Conservation (phyloP, 495 filamentous ascomycete species). For the Penicillium bovifimosum region DNA sequence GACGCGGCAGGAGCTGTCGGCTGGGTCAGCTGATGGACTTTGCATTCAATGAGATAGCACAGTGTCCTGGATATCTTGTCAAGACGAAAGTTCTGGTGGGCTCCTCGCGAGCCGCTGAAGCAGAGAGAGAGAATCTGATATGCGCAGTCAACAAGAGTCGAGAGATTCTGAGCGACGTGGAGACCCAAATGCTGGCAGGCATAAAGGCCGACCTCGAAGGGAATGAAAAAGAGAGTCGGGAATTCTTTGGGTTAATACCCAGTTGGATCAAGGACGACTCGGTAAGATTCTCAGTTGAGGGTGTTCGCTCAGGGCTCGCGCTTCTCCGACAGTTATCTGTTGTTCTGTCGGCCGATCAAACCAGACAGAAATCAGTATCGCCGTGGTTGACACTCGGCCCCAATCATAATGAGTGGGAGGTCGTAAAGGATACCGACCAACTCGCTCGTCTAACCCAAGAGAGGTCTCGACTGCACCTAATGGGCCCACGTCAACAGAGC, state of each 20-base stretch:
- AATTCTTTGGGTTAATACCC: not conserved
- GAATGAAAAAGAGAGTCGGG: not conserved
- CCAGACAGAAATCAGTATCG: not conserved
- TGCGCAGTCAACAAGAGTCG: not conserved
- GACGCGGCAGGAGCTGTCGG: slow-evolving; percentile 8
- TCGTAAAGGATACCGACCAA: not conserved
- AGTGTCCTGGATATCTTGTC: slow-evolving; percentile 21
- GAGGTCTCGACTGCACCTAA: not conserved
- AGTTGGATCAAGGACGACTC: not conserved
- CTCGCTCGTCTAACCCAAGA: not conserved
- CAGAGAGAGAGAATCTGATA: not conserved
- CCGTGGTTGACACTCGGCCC: not conserved
- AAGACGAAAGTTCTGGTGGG: slow-evolving; percentile 11
- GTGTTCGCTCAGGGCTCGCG: not conserved
- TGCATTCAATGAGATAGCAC: slow-evolving; percentile 23
- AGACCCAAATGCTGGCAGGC: not conserved
- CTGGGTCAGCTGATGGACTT: slow-evolving; percentile 20
- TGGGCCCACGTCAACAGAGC: not conserved
- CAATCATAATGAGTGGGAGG: not conserved
- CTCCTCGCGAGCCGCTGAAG: not conserved
- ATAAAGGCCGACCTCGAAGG: not conserved
- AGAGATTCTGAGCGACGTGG: not conserved
- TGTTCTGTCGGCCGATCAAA: not conserved
- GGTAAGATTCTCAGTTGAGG: not conserved
- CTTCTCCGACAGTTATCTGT: slow-evolving; percentile 5